A percentile compares a stretch with the other conserved stretches of the same genome.
Conservation (phyloP, 306 rosid genomes). For the Fragaria iinumae region DNA sequence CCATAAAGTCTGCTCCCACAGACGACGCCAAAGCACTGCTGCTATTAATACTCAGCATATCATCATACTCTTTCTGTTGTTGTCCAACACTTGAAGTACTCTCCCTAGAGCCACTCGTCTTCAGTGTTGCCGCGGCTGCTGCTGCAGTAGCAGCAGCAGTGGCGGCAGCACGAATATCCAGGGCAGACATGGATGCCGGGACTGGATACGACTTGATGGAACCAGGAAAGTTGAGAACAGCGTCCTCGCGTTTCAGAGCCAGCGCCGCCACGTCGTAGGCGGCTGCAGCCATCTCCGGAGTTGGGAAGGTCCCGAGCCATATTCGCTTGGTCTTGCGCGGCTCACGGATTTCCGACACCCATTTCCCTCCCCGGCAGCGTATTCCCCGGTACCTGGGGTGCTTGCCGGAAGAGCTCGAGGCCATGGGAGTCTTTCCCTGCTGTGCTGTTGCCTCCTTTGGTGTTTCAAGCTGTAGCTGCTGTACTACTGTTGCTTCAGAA, state of each 20-base stretch:
- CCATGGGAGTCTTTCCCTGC: slow-evolving; percentile 31
- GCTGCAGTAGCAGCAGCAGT: slow-evolving; percentile 29
- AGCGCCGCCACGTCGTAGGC: slow-evolving; percentile 84
- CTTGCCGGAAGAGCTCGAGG: slow-evolving; percentile 49
- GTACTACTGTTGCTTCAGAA: background rate
- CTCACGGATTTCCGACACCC: slow-evolving; percentile 96
- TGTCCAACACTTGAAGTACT: background rate
- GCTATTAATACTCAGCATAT: background rate
- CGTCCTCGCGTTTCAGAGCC: slow-evolving; percentile 65
- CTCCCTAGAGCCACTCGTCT: background rate
- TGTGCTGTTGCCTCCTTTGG: background rate
- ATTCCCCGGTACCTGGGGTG: slow-evolving; percentile 66
- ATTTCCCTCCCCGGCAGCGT: slow-evolving; percentile 69
- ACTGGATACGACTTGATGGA: slow-evolving; percentile 40
- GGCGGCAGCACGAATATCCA: slow-evolving; percentile 72
- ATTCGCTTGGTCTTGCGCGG: slow-evolving; percentile 74
- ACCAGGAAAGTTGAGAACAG: slow-evolving; percentile 61
- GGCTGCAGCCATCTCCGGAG: slow-evolving; percentile 87
- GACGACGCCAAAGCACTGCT: background rate
- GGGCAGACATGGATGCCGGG: slow-evolving; percentile 49
- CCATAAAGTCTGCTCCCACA: slow-evolving; percentile 46
- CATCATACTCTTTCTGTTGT: background rate
- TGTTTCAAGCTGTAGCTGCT: background rate
- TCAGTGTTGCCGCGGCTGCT: background rate
- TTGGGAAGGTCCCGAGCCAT: slow-evolving; percentile 80